A percentile compares a stretch with the other conserved stretches of the same genome.
Conservation (phyloP, 2,329 filamentous ascomycete species). For the Pyrenophora seminiperda region DNA sequence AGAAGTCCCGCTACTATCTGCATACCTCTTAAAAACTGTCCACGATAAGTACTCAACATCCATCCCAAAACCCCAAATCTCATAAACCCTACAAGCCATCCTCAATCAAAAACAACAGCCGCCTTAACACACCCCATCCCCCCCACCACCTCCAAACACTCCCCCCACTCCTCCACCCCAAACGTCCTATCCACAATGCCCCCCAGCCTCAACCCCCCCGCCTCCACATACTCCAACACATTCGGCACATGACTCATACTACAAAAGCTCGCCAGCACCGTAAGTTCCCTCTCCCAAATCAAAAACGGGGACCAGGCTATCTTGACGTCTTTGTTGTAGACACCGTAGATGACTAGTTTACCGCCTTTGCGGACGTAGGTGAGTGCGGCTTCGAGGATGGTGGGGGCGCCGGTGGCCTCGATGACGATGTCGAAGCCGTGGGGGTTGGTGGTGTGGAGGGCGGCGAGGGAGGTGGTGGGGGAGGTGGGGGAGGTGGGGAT, state of each 20-base stretch:
- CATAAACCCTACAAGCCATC: too few species aligned
- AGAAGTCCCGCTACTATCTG: too few species aligned
- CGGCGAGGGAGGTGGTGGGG: conserved; percentile 56
- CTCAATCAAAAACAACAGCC: conserved; percentile 68
- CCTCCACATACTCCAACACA: conserved; percentile 54
- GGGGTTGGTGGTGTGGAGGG: conserved; percentile 68
- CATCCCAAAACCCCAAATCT: too few species aligned
- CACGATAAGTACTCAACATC: too few species aligned
- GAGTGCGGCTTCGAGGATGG: conserved; percentile 72
- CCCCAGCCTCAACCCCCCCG: conserved; percentile 65
- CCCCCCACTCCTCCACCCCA: conserved; percentile 73
- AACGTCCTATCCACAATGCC: conserved; percentile 77
- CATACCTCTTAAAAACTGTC: too few species aligned
- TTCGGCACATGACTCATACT: conserved; percentile 59
- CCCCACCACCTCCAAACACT: conserved; percentile 71
- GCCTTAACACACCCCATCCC: conserved; percentile 77
- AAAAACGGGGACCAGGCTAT: conserved; percentile 73
- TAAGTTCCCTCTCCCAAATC: conserved; percentile 72
- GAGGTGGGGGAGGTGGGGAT: conserved; percentile 48
- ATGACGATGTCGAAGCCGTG: conserved; percentile 76
- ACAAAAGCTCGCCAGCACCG: conserved; percentile 71
- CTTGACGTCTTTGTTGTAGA: conserved; percentile 66
- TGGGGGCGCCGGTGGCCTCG: conserved; percentile 71
- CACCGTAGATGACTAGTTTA: conserved; percentile 73
- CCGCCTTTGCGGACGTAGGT: conserved; percentile 73